These are phyloP conservation scores for Periconia sp. DNA, from an alignment of 2,329 filamentous ascomycete species.

Conservation along the genomic window DNA sequence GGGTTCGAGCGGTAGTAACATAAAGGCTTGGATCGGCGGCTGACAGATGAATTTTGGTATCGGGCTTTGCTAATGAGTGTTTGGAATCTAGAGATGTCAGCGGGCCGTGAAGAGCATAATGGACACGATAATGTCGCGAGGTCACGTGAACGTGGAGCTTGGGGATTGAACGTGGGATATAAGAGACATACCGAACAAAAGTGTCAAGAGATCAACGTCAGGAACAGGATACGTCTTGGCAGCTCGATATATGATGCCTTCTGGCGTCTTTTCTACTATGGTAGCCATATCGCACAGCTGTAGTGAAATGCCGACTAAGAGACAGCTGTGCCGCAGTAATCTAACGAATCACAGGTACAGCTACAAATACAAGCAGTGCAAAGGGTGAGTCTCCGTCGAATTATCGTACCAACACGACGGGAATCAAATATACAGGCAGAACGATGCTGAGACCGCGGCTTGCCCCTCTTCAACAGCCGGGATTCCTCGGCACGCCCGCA, in stretches of 20 bases:
- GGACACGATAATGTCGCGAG: slow-evolving; percentile 2
- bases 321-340: too few relatives aligned
- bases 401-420: background rate
- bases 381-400: too few relatives aligned
- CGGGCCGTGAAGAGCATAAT: background rate
- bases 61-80: slow-evolving; percentile 48
- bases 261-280: slow-evolving; percentile 37
- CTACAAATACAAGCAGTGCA: too few relatives aligned
- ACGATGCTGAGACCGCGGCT: slow-evolving; percentile 4
- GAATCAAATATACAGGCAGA: background rate
- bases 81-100: slow-evolving; percentile 27
- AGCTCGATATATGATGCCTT: slow-evolving; percentile 39
- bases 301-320: background rate
- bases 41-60: slow-evolving; percentile 63
- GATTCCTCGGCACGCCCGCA: slow-evolving; percentile 17
- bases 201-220: slow-evolving; percentile 48
- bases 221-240: slow-evolving; percentile 42
- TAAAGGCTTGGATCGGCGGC: slow-evolving; percentile 61
- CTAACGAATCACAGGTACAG: too few relatives aligned
- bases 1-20: slow-evolving; percentile 61
- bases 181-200: slow-evolving; percentile 47
- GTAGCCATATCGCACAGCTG: slow-evolving; percentile 31
- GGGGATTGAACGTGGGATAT: background rate
- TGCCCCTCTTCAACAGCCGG: slow-evolving; percentile 4
- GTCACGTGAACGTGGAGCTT: slow-evolving; percentile 7